Evolutionary conservation across 2,329 filamentous ascomycete species (phyloP).

Genomic region (Lecanicillium sp.): DNA sequence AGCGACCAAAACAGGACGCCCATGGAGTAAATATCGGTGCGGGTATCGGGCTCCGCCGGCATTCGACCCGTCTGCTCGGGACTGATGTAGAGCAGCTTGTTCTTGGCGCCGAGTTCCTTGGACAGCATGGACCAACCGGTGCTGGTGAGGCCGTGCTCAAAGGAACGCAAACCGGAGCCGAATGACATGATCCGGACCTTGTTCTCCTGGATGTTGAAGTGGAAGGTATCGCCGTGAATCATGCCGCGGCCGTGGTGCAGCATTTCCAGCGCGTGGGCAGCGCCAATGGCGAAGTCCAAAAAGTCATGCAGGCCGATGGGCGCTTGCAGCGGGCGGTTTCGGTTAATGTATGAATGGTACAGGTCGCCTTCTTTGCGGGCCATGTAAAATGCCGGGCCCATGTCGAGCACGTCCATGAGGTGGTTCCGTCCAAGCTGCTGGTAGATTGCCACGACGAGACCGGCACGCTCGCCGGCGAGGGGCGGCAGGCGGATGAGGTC

Average conservation of each 20-base stretch:
- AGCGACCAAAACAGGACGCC: conserved; percentile 86
- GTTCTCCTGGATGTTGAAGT: conserved; percentile 66
- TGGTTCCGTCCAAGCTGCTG: conserved; percentile 70
- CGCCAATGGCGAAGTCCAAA: conserved; percentile 85
- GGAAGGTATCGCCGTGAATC: conserved; percentile 88
- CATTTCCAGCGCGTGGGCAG: conserved; percentile 77
- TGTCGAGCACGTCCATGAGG: conserved; percentile 60
- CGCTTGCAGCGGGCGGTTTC: conserved; percentile 41
- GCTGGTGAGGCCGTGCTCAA: conserved; percentile 81
- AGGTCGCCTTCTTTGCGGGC: conserved; percentile 44
- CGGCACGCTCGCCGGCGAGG: conserved; percentile 58
- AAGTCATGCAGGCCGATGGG: conserved; percentile 69
- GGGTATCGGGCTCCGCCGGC: conserved; percentile 82
- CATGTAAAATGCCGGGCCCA: conserved; percentile 68
- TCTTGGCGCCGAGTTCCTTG: conserved; percentile 75
- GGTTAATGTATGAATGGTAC: conserved; percentile 36
- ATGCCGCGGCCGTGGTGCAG: conserved; percentile 83
- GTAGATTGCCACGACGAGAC: conserved; percentile 75
- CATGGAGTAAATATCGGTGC: conserved; percentile 89
- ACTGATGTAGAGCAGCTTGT: conserved; percentile 86
- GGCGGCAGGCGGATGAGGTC: conserved; percentile 68
- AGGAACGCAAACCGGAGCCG: conserved; percentile 78
- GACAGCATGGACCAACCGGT: conserved; percentile 81
- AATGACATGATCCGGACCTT: conserved; percentile 76
- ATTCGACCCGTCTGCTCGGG: conserved; percentile 92